phyloP scores from a whole-genome alignment of 192 early-diverging fungal species.

The Mortierella hygrophila region DNA sequence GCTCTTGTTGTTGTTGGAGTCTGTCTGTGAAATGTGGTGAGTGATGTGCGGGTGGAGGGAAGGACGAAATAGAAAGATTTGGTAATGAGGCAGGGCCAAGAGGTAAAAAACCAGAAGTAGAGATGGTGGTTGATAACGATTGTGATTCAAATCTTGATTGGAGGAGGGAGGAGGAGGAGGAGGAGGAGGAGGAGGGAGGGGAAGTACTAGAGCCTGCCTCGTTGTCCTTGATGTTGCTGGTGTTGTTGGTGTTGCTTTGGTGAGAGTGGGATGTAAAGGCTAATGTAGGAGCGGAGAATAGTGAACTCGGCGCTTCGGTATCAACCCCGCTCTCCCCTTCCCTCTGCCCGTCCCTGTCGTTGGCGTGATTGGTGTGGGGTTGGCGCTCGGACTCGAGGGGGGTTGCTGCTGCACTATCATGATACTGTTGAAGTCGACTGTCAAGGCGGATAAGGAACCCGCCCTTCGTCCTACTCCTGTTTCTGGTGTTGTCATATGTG shows the following conservation, averaged over 20 bases:
- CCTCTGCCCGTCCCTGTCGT: neutral
- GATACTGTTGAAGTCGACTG: neutral
- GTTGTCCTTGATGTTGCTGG: neutral
- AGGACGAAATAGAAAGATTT: neutral
- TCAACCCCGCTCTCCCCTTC: neutral
- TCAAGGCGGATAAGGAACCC: slow-evolving; percentile 3
- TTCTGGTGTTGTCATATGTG: neutral
- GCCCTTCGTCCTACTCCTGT: neutral
- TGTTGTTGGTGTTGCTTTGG: neutral
- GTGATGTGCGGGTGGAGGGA: neutral
- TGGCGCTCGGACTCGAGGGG: neutral
- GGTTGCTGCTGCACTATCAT: neutral
- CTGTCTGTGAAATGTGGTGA: neutral
- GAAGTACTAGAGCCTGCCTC: neutral
- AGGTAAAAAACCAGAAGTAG: neutral
- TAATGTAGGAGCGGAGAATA: neutral
- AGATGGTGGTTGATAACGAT: neutral
- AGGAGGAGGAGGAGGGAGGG: neutral
- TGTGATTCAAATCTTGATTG: slow-evolving; percentile 7
- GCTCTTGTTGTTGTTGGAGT: neutral
- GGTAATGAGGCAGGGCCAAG: too few species aligned
- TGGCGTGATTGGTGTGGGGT: neutral
- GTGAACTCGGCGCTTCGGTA: neutral
- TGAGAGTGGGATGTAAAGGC: neutral
- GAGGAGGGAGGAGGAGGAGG: neutral